Percentiles rank a stretch among this genome's conserved stretches.
phyloP scores from a whole-genome alignment of 495 filamentous ascomycete genomes.

The Lichina pygmaea region DNA sequence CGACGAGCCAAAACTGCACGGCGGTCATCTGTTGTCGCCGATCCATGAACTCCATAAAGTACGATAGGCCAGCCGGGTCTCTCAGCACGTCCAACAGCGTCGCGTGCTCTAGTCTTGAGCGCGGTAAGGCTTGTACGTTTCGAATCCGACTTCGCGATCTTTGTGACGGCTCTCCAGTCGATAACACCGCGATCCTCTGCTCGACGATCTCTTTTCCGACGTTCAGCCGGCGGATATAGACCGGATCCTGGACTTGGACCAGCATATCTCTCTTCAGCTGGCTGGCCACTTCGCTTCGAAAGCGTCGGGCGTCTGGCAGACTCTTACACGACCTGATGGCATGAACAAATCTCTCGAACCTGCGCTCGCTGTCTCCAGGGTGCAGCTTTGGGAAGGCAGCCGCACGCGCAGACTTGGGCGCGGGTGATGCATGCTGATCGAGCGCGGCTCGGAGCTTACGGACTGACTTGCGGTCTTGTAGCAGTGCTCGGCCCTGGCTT shows the following conservation, averaged over 20 bases:
- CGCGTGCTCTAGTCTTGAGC: constrained; percentile 35
- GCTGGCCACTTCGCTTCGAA: constrained; percentile 76
- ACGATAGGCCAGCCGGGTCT: constrained; percentile 71
- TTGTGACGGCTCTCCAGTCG: constrained; percentile 20
- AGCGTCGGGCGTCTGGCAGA: constrained; percentile 77
- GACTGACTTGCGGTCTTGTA: constrained; percentile 90
- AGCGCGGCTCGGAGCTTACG: constrained; percentile 79
- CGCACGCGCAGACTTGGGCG: constrained; percentile 34
- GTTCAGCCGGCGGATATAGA: constrained; percentile 69
- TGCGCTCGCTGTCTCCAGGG: constrained; percentile 55
- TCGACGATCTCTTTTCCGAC: constrained; percentile 78
- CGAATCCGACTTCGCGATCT: background rate
- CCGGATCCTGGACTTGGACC: constrained; percentile 49
- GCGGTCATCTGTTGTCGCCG: constrained; percentile 60
- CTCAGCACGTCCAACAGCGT: constrained; percentile 61
- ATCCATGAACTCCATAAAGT: constrained; percentile 99
- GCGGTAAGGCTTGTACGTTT: background rate
- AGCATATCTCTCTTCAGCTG: constrained; percentile 69
- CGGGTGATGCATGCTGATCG: constrained; percentile 79
- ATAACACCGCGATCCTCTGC: constrained; percentile 58
- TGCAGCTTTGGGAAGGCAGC: constrained; percentile 38
- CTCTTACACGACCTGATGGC: constrained; percentile 73
- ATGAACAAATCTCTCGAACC: constrained; percentile 82
- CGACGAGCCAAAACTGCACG: constrained; percentile 97
- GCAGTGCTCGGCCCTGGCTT: constrained; percentile 41